These are phyloP conservation scores for Punctularia strigosozonata DNA, from an alignment of 768 basidiomycete genomes.

Conservation along the genomic window DNA sequence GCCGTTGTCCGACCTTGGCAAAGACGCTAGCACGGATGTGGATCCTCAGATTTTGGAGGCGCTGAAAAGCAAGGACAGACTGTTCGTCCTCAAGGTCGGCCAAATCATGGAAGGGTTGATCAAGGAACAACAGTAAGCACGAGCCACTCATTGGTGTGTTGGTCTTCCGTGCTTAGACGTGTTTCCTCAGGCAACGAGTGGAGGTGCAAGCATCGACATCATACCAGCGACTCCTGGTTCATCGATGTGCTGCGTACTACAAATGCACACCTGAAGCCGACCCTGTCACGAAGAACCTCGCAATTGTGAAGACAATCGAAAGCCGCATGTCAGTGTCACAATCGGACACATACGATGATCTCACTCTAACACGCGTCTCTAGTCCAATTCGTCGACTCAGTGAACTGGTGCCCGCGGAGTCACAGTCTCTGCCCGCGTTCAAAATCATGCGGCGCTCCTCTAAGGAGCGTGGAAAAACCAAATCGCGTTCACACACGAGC, in stretches of 20 bases:
- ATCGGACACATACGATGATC: background rate
- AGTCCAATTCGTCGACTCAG: constrained; percentile 62
- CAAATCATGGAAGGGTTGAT: constrained; percentile 78
- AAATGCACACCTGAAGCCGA: constrained; percentile 64
- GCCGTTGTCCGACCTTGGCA: constrained; percentile 15
- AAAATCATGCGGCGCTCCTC: constrained; percentile 74
- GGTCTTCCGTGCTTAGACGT: constrained; percentile 12
- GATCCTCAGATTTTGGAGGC: constrained; percentile 80
- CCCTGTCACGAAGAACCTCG: constrained; percentile 47
- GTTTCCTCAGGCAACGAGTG: constrained; percentile 38
- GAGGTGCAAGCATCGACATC: constrained; percentile 62
- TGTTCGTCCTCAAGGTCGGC: constrained; percentile 82
- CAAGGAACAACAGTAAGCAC: constrained; percentile 54
- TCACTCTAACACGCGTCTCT: constrained; percentile 7
- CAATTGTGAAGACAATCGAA: constrained; percentile 43
- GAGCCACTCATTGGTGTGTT: constrained; percentile 3
- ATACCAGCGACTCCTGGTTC: constrained; percentile 78
- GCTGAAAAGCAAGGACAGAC: constrained; percentile 76
- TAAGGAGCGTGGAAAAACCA: constrained; percentile 41
- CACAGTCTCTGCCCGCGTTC: constrained; percentile 60
- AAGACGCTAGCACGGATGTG: constrained; percentile 31
- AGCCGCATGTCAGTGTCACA: constrained; percentile 58
- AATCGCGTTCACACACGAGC: constrained; percentile 57
- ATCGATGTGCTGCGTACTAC: constrained; percentile 78
- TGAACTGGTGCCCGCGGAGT: constrained; percentile 71